Base-by-base conservation (phyloP, 2,329 filamentous ascomycete genomes). In the Xylogone sp. region DNA sequence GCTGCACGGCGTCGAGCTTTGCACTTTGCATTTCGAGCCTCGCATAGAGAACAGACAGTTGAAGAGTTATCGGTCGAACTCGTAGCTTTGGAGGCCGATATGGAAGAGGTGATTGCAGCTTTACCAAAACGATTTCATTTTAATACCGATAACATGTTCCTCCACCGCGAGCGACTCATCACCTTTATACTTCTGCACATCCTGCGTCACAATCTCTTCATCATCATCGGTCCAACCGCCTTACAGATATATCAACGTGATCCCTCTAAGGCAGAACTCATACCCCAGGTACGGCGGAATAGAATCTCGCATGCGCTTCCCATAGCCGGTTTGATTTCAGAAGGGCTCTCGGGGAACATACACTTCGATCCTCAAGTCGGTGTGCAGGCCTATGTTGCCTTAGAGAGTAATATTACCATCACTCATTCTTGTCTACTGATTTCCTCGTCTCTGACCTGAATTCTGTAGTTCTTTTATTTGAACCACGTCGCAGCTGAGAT, bases 1-100 rank as follows among this genome's bases (percentile, higher is more conserved):
- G 45, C 54, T 7, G 46, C 44, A 16, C 49, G 54, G 42, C 54
- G 52, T 12, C 52, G 52, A 9, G 51, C 29, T 19, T 42, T 56
- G 21, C 49, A 52, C 42, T 56, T 56, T 45, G 54, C 54, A 8
- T 56, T 56, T 45, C 54, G 52, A 8, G 49, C 52, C 13, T 56
- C 54, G 4, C 54, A 56, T 46, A n/a, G 19, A n/a, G 54, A 56
- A 43, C 45, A 52, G 45, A 49, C 49, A 10, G 45, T 21, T n/a
- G 45, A 52, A 21, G n/a, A 47, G 39, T 42, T 52, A 20, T 24
- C 49, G 18, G 43, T 45, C 19, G 54, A 56, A 45, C 43, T 56
- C 13, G 43, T 19, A n/a, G 46, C 49, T 16, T 21, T 56, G 13
- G 54, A 56, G 29, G 43, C 54, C 24, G 52, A 52, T 4, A 52